A percentile compares a stretch with the other conserved stretches of the same genome.
phyloP scores from a whole-genome alignment of 2,329 filamentous ascomycete species.

The Pseudocercospora ulei region DNA sequence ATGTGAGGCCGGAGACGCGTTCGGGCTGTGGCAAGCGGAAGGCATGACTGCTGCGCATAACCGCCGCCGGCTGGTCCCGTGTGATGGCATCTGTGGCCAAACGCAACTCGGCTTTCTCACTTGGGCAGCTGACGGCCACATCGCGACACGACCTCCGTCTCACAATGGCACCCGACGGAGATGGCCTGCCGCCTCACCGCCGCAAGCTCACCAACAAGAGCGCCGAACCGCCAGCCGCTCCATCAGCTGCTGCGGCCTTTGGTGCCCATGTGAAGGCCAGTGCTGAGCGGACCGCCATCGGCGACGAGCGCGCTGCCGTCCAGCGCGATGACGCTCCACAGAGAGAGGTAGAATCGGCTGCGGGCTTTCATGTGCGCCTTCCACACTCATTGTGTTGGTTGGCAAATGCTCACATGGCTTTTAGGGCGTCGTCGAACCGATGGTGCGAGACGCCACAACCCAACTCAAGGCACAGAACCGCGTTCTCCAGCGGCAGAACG shows the following conservation, averaged over 20 bases:
- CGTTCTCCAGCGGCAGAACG: conserved; percentile 4
- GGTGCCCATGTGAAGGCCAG: not conserved
- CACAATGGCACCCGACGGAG: conserved; percentile 2
- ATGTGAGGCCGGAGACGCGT: too few relatives aligned
- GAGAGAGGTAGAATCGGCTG: too few relatives aligned
- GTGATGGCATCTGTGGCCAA: too few relatives aligned
- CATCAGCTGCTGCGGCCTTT: not conserved
- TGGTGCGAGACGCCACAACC: conserved; percentile 6
- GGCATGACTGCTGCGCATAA: too few relatives aligned
- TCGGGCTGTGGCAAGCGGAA: too few relatives aligned
- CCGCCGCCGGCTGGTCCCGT: too few relatives aligned
- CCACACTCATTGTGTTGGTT: not conserved
- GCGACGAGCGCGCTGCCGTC: not conserved
- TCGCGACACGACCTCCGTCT: too few relatives aligned
- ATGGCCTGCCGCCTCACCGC: not conserved
- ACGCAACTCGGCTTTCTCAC: too few relatives aligned
- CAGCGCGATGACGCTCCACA: not conserved
- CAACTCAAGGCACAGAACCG: not conserved
- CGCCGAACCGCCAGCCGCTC: not conserved
- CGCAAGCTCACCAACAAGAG: conserved; percentile 2
- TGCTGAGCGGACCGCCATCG: not conserved
- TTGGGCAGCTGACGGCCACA: too few relatives aligned
- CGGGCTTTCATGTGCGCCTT: conserved; percentile 1
- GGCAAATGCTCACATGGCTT: not conserved
- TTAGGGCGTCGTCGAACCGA: conserved; percentile 1